phyloP scores from a whole-genome alignment of 345 rosid species.

The Lepidium didymum region DNA sequence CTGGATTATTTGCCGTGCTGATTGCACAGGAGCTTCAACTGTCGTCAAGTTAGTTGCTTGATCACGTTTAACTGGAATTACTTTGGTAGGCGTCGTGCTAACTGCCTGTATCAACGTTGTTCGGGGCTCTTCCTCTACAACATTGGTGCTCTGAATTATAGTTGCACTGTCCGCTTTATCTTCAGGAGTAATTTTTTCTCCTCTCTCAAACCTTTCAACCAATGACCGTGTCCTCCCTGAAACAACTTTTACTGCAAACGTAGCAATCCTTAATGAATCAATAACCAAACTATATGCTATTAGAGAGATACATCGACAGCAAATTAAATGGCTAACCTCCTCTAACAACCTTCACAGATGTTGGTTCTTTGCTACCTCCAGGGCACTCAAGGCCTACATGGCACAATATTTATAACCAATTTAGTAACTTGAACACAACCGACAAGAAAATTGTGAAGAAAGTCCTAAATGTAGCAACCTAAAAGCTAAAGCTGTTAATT shows the following conservation, averaged over 20 bases:
- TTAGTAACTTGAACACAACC: neutral
- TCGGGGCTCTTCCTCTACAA: slow-evolving; percentile 17
- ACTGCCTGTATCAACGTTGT: slow-evolving; percentile 1
- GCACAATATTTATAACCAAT: slow-evolving; percentile 11
- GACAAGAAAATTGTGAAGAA: neutral
- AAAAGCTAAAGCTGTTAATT: neutral
- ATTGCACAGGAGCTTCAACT: slow-evolving; percentile 22
- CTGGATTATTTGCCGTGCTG: neutral
- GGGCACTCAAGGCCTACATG: slow-evolving; percentile 45
- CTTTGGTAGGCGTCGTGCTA: slow-evolving; percentile 5
- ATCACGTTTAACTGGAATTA: slow-evolving; percentile 15
- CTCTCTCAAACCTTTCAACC: slow-evolving; percentile 90
- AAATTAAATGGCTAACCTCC: slow-evolving; percentile 66
- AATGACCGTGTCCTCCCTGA: slow-evolving; percentile 81
- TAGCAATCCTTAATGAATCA: slow-evolving; percentile 22
- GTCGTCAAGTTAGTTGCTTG: slow-evolving; percentile 11
- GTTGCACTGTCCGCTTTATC: slow-evolving; percentile 31
- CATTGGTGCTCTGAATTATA: slow-evolving; percentile 6
- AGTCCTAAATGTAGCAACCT: neutral
- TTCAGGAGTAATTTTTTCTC: slow-evolving; percentile 41
- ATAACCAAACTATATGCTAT: slow-evolving; percentile 1
- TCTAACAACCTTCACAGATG: slow-evolving; percentile 64
- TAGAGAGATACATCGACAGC: slow-evolving; percentile 5
- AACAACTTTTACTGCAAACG: slow-evolving; percentile 80
- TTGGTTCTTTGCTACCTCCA: slow-evolving; percentile 30